These are phyloP conservation scores for Pleurotus platypus DNA, from an alignment of 768 basidiomycete species.

Conservation along the genomic window DNA sequence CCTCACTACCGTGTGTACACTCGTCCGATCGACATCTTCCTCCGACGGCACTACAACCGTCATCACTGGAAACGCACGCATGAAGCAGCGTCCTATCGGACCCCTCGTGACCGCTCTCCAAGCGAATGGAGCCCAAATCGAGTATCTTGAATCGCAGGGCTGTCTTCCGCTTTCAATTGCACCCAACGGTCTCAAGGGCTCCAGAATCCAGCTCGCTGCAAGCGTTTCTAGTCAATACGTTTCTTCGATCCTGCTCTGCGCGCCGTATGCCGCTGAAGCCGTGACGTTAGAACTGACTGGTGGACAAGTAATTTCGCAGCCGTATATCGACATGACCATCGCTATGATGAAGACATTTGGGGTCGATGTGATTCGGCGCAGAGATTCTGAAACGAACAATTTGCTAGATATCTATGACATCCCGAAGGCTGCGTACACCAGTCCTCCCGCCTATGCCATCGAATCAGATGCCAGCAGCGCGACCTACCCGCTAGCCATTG, in stretches of 20 bases:
- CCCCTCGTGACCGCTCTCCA: constrained; percentile 89
- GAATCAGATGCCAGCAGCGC: constrained; percentile 95
- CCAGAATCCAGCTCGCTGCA: constrained; percentile 82
- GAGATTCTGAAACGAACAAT: constrained; percentile 55
- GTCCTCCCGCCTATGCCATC: constrained; percentile 81
- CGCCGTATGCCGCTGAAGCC: constrained; percentile 85
- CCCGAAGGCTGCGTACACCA: constrained; percentile 73
- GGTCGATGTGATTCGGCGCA: constrained; percentile 64
- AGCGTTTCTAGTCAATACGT: constrained; percentile 98
- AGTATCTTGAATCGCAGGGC: constrained; percentile 75
- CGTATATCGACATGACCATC: constrained; percentile 99
- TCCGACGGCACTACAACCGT: constrained; percentile 52
- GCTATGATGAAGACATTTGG: constrained; percentile 97
- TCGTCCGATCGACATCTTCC: constrained; percentile 52
- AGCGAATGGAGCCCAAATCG: constrained; percentile 74
- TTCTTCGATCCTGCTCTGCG: constrained; percentile 93
- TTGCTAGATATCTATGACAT: constrained; percentile 82
- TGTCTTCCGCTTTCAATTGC: constrained; percentile 87
- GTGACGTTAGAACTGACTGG: constrained; percentile 88
- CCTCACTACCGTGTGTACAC: constrained; percentile 92
- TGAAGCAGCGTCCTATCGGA: constrained; percentile 98
- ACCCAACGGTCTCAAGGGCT: constrained; percentile 80
- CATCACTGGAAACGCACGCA: constrained; percentile 96
- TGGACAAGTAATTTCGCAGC: constrained; percentile 95
- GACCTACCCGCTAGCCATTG: constrained; percentile 95